Conservation (phyloP, 148 eudicot genomes). For the Camellia sinensis region DNA sequence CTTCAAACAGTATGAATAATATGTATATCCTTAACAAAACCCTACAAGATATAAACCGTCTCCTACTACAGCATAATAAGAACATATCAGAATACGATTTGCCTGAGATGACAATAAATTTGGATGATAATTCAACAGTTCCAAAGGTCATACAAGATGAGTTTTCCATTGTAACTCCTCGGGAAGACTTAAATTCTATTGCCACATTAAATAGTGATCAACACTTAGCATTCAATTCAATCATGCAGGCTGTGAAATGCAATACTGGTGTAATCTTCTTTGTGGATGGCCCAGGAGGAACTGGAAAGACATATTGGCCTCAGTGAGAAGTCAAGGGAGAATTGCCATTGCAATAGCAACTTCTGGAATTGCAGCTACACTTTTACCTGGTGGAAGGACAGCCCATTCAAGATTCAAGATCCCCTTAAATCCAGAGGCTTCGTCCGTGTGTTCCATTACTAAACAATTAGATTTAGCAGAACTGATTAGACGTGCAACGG, state of each 20-base stretch:
- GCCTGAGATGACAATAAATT: background rate
- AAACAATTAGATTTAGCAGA: background rate
- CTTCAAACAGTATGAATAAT: background rate
- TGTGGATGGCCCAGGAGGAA: constrained; percentile 2
- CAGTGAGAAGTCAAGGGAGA: background rate
- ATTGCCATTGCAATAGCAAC: background rate
- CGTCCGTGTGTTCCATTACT: background rate
- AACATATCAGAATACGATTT: background rate
- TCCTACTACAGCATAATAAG: background rate
- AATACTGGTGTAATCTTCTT: background rate
- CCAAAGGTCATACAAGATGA: background rate
- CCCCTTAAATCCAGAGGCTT: background rate
- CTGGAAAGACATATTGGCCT: background rate
- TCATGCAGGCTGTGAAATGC: background rate
- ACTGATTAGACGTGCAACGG: background rate
- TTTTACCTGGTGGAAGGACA: background rate
- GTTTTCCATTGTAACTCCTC: background rate
- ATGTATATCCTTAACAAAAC: background rate
- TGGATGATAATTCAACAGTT: background rate
- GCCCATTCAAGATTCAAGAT: background rate
- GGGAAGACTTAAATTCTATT: background rate
- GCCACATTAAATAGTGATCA: background rate
- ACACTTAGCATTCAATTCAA: background rate
- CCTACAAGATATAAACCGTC: background rate
- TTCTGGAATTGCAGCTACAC: background rate